phyloP scores from a whole-genome alignment of 2,329 filamentous ascomycete species.

The Ophiosphaerella korrae region DNA sequence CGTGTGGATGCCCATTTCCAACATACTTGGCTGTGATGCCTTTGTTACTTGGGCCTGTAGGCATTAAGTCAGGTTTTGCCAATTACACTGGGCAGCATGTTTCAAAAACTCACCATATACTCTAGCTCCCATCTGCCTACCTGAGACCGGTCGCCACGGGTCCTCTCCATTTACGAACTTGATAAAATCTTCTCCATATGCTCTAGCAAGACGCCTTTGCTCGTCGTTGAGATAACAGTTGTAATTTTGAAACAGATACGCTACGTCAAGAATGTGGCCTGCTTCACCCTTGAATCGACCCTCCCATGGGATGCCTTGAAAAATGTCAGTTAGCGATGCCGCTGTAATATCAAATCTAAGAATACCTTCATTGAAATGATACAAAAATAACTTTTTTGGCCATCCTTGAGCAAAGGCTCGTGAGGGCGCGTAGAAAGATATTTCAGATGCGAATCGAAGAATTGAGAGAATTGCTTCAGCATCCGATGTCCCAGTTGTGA shows the following conservation, averaged over 20 bases:
- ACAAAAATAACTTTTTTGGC: slow-evolving; percentile 41
- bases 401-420: slow-evolving; percentile 48
- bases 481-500: slow-evolving; percentile 45
- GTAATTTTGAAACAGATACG: slow-evolving; percentile 43
- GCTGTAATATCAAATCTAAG: too few relatives aligned
- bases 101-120: slow-evolving; percentile 23
- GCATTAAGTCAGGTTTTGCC: too few relatives aligned
- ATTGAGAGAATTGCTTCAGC: slow-evolving; percentile 50
- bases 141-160: slow-evolving; percentile 38
- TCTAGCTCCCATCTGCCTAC: slow-evolving; percentile 24
- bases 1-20: slow-evolving; percentile 26
- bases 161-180: slow-evolving; percentile 40
- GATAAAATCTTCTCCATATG: slow-evolving; percentile 39
- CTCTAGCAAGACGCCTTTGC: slow-evolving; percentile 27
- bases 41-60: slow-evolving; percentile 26
- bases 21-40: slow-evolving; percentile 35
- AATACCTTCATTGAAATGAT: slow-evolving; percentile 43
- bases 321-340: too few relatives aligned
- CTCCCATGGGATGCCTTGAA: slow-evolving; percentile 31
- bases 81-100: too few relatives aligned
- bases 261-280: slow-evolving; percentile 42
- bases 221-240: slow-evolving; percentile 32
- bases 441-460: slow-evolving; percentile 53
- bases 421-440: slow-evolving; percentile 53
- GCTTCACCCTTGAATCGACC: slow-evolving; percentile 41